Conservation (phyloP, 208 protist genomes). For the Hexamita inflata region DNA sequence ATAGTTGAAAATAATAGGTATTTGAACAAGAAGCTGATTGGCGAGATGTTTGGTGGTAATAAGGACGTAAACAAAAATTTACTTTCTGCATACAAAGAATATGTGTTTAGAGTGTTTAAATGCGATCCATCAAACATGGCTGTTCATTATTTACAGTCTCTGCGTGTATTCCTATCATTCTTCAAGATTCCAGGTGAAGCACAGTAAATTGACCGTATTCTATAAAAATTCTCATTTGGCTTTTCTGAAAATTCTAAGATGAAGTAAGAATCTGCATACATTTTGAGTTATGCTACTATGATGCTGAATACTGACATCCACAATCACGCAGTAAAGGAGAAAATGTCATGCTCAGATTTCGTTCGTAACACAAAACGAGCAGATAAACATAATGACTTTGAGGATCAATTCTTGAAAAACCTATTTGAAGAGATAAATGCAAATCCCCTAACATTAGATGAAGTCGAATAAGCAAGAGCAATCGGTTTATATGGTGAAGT, state of each 20-base stretch:
- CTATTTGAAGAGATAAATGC: slow-evolving; percentile 57
- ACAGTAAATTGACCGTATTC: slow-evolving; percentile 82
- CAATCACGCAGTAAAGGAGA: slow-evolving; percentile 69
- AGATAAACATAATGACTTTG: slow-evolving; percentile 55
- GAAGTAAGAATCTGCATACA: slow-evolving; percentile 61
- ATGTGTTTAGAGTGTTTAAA: too few species aligned
- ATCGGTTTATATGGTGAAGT: too few species aligned
- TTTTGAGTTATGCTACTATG: slow-evolving; percentile 71
- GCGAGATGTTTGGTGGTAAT: too few species aligned
- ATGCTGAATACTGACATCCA: slow-evolving; percentile 94
- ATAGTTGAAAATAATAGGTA: too few species aligned
- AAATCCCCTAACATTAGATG: slow-evolving; percentile 1
- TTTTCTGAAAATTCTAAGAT: slow-evolving; percentile 56
- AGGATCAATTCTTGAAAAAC: slow-evolving; percentile 52
- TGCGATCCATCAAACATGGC: too few species aligned
- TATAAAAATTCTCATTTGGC: slow-evolving; percentile 72
- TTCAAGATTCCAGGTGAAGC: slow-evolving; percentile 80
- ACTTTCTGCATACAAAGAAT: too few species aligned
- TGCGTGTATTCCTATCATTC: slow-evolving; percentile 55
- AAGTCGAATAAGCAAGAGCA: too few species aligned
- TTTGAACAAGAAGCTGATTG: too few species aligned
- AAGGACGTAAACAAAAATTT: too few species aligned
- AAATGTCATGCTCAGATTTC: slow-evolving; percentile 71
- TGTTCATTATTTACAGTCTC: too few species aligned
- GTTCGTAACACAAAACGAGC: slow-evolving; percentile 58